phyloP scores from a whole-genome alignment of 805 yeast species.

The Metschnikowia santaceciliae region DNA sequence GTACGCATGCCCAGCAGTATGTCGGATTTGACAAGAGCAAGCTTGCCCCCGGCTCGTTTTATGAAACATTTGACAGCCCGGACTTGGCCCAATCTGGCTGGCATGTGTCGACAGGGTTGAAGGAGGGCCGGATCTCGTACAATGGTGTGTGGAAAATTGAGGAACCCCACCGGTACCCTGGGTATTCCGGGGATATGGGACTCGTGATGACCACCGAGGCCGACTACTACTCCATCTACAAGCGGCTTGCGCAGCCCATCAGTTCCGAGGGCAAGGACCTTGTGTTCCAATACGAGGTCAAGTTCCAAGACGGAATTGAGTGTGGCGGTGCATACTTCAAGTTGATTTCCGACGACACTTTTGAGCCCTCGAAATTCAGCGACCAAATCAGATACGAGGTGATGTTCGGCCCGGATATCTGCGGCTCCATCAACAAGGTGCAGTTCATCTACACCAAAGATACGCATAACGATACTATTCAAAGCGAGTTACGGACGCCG shows the following conservation, averaged over 20 bases:
- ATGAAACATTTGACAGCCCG: slow-evolving; percentile 55
- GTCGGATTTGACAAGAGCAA: slow-evolving; percentile 32
- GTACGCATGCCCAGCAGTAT: slow-evolving; percentile 18
- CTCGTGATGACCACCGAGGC: slow-evolving; percentile 73
- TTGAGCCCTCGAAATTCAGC: slow-evolving; percentile 47
- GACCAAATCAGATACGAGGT: slow-evolving; percentile 72
- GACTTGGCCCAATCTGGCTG: slow-evolving; percentile 28
- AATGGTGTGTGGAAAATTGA: slow-evolving; percentile 76
- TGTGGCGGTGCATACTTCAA: slow-evolving; percentile 94
- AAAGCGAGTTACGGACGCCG: slow-evolving; percentile 63
- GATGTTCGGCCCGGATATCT: slow-evolving; percentile 94
- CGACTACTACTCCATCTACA: slow-evolving; percentile 78
- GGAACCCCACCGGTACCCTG: slow-evolving; percentile 52
- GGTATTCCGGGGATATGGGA: slow-evolving; percentile 64
- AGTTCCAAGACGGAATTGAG: slow-evolving; percentile 68
- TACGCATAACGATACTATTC: slow-evolving; percentile 52
- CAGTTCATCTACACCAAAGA: slow-evolving; percentile 69
- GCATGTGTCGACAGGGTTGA: slow-evolving; percentile 53
- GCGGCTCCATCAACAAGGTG: slow-evolving; percentile 76
- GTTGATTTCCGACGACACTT: slow-evolving; percentile 45
- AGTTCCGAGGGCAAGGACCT: slow-evolving; percentile 60
- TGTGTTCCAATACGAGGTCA: slow-evolving; percentile 87
- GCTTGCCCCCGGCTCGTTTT: slow-evolving; percentile 45
- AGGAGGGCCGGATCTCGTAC: slow-evolving; percentile 53
- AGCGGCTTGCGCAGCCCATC: slow-evolving; percentile 52